phyloP scores from a whole-genome alignment of 176 grass and related monocot genomes.

The Eleusine indica region DNA sequence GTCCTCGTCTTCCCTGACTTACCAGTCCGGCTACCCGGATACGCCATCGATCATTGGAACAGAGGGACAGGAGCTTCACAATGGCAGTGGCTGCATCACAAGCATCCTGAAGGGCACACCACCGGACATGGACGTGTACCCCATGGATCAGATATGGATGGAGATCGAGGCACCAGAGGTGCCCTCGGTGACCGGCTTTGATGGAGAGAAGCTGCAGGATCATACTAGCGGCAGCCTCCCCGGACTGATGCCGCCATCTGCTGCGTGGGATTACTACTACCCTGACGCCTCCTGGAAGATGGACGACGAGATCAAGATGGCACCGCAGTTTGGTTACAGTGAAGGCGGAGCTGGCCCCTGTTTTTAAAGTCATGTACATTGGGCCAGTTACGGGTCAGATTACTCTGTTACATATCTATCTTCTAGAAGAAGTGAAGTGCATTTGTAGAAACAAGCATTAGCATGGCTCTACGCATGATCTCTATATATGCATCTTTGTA shows the following conservation, averaged over 20 bases:
- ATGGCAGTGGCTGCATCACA: slow-evolving; percentile 56
- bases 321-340: slow-evolving; percentile 38
- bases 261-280: slow-evolving; percentile 54
- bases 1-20: slow-evolving; percentile 74
- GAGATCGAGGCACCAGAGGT: slow-evolving; percentile 67
- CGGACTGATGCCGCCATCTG: slow-evolving; percentile 25
- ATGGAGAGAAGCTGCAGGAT: slow-evolving; percentile 37
- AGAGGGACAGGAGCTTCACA: slow-evolving; percentile 41
- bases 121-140: slow-evolving; percentile 59
- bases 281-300: slow-evolving; percentile 58
- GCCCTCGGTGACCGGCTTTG: slow-evolving; percentile 1
- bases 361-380: slow-evolving; percentile 44
- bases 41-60: slow-evolving; percentile 34
- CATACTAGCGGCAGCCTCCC: slow-evolving; percentile 32
- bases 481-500: slow-evolving; percentile 32
- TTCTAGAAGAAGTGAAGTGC: slow-evolving; percentile 58
- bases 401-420: slow-evolving; percentile 30
- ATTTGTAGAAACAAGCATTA: slow-evolving; percentile 44
- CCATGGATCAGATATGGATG: slow-evolving; percentile 92
- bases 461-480: slow-evolving; percentile 13
- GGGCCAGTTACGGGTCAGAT: slow-evolving; percentile 24
- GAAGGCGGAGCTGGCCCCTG: slow-evolving; percentile 47
- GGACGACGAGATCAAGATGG: slow-evolving; percentile 63
- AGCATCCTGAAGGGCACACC: slow-evolving; percentile 50
- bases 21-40: slow-evolving; percentile 52